Base-by-base conservation (phyloP, 805 yeast genomes). In the Tetrapisispora taiwanensis region DNA sequence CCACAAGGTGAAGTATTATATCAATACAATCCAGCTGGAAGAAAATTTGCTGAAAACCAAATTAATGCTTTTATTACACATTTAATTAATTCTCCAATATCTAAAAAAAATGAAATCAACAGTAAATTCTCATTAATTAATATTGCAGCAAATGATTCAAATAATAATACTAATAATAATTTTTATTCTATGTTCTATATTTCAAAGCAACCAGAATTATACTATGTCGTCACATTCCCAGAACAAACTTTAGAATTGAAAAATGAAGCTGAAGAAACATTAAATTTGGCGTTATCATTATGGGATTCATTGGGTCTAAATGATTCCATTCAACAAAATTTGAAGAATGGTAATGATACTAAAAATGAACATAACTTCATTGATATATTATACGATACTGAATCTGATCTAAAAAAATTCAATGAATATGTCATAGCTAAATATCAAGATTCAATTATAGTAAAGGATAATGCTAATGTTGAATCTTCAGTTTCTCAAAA, bases 231-330 rank as follows among this genome's bases (percentile, higher is more conserved):
- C 64, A 69, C 65, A 65, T 77, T 36, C 63, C 78, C 48, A 53
- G 72, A 44, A 53, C 67, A 43, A 67, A 70, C 53, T 33, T 61
- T 71, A 17, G 70, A 67, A 19, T 47, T 76, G n/a, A 65, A 70
- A 30, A 68, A 66, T 34, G 72, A 65, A 17, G 67, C 75, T 44
- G 63, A 68, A 17, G 69, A 70, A 39, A 63, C 76, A 1, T 61
- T 72, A 13, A 53, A 58, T 12, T 52, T 66, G 4, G 69, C 67
- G 0, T 43, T 60, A 33, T 59, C 55, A 27, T 55, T 68, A 36
- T 61, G 67, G 53, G 68, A 66, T 2, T 54, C 63, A 1, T 48
- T 70, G 30, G 65, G 58, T 1, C 45, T 67, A 22, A 48, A 60
- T 14, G 43, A 57, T 13, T 51, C 55, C 3, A 52, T 70, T 15